A percentile compares a stretch with the other conserved stretches of the same genome.
Evolutionary conservation across 2,329 filamentous ascomycete genomes (phyloP).

Genomic region (Colletotrichum lindemuthianum): DNA sequence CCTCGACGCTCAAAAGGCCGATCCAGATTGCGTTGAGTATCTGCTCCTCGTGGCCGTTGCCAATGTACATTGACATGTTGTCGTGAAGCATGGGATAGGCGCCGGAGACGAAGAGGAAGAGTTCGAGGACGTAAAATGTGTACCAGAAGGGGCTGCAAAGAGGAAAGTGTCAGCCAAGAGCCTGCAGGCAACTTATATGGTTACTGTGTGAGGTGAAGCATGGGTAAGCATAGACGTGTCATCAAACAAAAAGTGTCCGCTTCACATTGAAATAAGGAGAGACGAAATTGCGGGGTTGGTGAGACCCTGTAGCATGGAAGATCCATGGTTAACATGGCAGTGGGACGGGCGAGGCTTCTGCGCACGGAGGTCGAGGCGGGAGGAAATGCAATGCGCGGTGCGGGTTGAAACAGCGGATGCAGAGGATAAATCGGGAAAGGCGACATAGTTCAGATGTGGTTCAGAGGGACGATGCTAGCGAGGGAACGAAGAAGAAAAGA

Average conservation of each 20-base stretch:
- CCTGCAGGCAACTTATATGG: no score
- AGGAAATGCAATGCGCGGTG: slow-evolving; percentile 18
- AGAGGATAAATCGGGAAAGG: slow-evolving; percentile 8
- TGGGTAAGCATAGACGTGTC: slow-evolving; percentile 4
- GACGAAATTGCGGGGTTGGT: slow-evolving; percentile 19
- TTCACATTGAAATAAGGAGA: slow-evolving; percentile 19
- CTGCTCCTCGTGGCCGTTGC: slow-evolving; percentile 47
- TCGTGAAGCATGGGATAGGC: slow-evolving; percentile 41
- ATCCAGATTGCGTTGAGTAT: slow-evolving; percentile 60
- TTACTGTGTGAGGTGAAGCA: neutral
- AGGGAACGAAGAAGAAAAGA: no score
- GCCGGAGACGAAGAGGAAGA: slow-evolving; percentile 36
- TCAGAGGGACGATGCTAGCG: slow-evolving; percentile 17
- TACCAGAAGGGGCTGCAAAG: slow-evolving; percentile 37
- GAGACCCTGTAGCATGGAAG: slow-evolving; percentile 30
- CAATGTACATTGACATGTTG: slow-evolving; percentile 42
- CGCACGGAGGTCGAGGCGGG: slow-evolving; percentile 13
- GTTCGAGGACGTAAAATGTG: slow-evolving; percentile 38
- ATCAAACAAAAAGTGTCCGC: slow-evolving; percentile 12
- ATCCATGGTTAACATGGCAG: slow-evolving; percentile 21
- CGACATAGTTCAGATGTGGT: neutral
- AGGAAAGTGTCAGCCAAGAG: no score
- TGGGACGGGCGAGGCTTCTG: slow-evolving; percentile 3
- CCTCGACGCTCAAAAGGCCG: slow-evolving; percentile 56
- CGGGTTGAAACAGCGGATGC: slow-evolving; percentile 27